Evolutionary conservation across 2,329 filamentous ascomycete species (phyloP), one percentile per base, ranked within the genome.

Genomic region (Exophiala viscosa): DNA sequence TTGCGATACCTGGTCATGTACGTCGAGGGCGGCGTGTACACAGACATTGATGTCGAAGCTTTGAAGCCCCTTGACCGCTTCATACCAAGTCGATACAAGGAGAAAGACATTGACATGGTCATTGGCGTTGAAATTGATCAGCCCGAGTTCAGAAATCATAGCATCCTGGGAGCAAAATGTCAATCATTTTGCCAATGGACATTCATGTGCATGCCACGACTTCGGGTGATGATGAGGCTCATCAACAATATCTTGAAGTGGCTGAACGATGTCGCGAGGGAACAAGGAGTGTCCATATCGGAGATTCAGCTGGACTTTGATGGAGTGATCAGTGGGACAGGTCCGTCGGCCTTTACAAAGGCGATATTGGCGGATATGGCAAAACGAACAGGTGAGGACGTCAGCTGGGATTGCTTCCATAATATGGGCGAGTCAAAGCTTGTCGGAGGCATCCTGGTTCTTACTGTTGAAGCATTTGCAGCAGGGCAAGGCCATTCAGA

Each of bases 181-280:
- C 74, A 76, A 59, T 88, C 84, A 0, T 88, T 88, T 65, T 88
- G 85, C 66, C 85, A 88, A 64, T 88, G 85, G 85, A 88, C 85
- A 0, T 86, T 88, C 62, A 84, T 86, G 72, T 80, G 80, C 61
- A 86, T 87, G 64, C 84, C 85, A 1, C 73, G 76, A 14, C 77
- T 84, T 20, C 83, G 83, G 1, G 82, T 88, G 50, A 87, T 88
- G 83, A 73, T 87, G 66, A 72, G 73, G 31, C 74, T 88, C 3
- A 79, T 88, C 42, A 83, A 87, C 65, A 81, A 84, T 62, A 87
- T 88, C 65, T 78, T 87, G 68, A 65, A 70, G 1, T 87, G 84
- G 85, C 73, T 88, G 45, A 76, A 80, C 23, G 77, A 75, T 0
- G 75, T 87, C 2, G 77, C 84, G 1, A 70, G 70, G 44, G 66